Evolutionary conservation across 768 basidiomycete genomes (phyloP), one percentile per base, ranked within the genome.

Genomic region (Pisolithus albus): DNA sequence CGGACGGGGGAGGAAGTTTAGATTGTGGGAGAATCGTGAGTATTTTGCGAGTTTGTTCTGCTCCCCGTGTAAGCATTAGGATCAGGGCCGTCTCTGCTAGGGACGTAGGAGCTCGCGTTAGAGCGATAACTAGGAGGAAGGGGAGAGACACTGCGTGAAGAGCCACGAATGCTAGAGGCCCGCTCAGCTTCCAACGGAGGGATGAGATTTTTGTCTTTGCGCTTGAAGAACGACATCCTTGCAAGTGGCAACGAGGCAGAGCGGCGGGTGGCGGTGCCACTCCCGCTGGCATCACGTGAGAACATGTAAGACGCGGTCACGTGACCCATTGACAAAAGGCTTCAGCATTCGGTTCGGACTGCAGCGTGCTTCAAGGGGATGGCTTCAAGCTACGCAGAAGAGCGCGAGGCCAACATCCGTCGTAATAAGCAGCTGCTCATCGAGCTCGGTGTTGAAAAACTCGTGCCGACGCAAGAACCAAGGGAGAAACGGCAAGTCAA

Each of bases 21-120:
- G 21, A n/a, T 13, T 11, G n/a, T 40, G 42, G 55, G 24, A 9
- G 57, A 37, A 19, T 61, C 64, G 46, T 58, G 55, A 53, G 23
- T 52, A 38, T 51, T 54, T 46, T 69, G 66, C 19, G 66, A 59
- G 41, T 59, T 59, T 43, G 65, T 65, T 4, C 21, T 23, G 26
- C 26, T 26, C 26, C 7, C 26, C 55, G 53, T 57, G 23, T 54
- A 59, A 56, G 70, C 69, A 61, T 81, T 81, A 19, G 70, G 76
- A 59, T 85, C 80, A 43, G 49, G 40, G 6, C 81, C 82, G 65
- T 88, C 85, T 52, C 84, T 74, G 66, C 83, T 88, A 54, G 84
- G 65, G 53, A 82, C 72, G 58, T 89, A 88, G 9, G 84, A 84
- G 56, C 67, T 76, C 42, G 84, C 72, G 49, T 69, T 77, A 24